These are phyloP conservation scores for Fimicolochytrium jonesii DNA, from an alignment of 192 early-diverging fungal species.

Conservation along the genomic window DNA sequence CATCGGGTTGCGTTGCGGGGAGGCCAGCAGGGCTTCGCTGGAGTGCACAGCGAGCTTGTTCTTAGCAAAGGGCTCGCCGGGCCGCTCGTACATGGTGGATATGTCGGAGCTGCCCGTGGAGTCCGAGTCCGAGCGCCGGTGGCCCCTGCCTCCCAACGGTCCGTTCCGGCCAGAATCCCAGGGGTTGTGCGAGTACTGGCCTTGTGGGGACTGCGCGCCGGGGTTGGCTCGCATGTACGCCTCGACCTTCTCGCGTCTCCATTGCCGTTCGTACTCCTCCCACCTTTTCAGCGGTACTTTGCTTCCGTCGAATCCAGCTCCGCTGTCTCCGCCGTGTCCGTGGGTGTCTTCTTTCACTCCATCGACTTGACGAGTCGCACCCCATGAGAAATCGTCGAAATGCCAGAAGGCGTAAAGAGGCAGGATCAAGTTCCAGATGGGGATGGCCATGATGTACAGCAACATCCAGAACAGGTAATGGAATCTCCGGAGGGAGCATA, in stretches of 20 bases:
- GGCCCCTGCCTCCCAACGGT: no score
- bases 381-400: conserved; percentile 51
- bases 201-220: no score
- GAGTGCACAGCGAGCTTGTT: no score
- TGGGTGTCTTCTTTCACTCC: background rate
- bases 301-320: conserved; percentile 15
- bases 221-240: background rate
- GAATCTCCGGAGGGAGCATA: conserved; percentile 75
- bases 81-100: no score
- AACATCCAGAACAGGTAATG: conserved; percentile 83
- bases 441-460: conserved; percentile 69
- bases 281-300: conserved; percentile 26
- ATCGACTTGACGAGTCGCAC: conserved; percentile 5
- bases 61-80: no score
- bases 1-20: no score
- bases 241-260: conserved; percentile 78
- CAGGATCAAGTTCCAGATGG: conserved; percentile 88
- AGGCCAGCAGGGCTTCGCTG: no score
- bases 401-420: conserved; percentile 69
- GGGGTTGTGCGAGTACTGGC: no score
- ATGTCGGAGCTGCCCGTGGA: no score
- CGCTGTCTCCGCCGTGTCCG: conserved; percentile 6
- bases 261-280: conserved; percentile 35
- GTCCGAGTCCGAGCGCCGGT: no score
- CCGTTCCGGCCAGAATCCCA: no score